Evolutionary conservation across 495 filamentous ascomycete genomes (phyloP).

Genomic region (Baudoinia panamericana): DNA sequence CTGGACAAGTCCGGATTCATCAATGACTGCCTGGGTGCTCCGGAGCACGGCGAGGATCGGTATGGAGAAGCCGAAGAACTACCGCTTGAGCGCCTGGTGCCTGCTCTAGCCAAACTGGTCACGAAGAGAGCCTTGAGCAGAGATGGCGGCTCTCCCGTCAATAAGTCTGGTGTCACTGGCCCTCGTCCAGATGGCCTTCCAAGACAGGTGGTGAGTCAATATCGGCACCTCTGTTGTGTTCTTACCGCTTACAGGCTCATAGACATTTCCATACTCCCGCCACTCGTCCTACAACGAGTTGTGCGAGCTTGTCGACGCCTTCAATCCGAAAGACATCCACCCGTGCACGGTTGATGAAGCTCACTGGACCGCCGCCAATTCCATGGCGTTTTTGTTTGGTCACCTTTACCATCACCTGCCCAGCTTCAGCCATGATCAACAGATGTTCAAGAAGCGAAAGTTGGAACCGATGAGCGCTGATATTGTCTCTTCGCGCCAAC

Average conservation of each 20-base stretch:
- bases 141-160: too few species aligned
- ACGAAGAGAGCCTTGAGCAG: too few species aligned
- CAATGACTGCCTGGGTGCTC: neutral
- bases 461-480: too few species aligned
- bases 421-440: constrained; percentile 51
- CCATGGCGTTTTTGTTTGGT: constrained; percentile 58
- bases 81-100: constrained; percentile 33
- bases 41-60: constrained; percentile 32
- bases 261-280: constrained; percentile 72
- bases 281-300: constrained; percentile 81
- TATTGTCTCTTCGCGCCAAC: neutral
- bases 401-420: constrained; percentile 45
- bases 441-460: constrained; percentile 35
- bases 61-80: constrained; percentile 31
- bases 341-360: constrained; percentile 65
- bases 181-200: constrained; percentile 17
- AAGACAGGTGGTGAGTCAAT: constrained; percentile 12
- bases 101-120: constrained; percentile 13
- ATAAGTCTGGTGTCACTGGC: too few species aligned
- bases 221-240: neutral
- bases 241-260: neutral
- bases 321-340: constrained; percentile 64
- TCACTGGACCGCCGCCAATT: constrained; percentile 48
- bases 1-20: constrained; percentile 2
- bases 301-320: constrained; percentile 51